Percentiles rank a stretch among this genome's conserved stretches.
These are phyloP conservation scores for Rhizopus sp. DNA, from an alignment of 371 early-diverging fungal species.

Conservation along the genomic window DNA sequence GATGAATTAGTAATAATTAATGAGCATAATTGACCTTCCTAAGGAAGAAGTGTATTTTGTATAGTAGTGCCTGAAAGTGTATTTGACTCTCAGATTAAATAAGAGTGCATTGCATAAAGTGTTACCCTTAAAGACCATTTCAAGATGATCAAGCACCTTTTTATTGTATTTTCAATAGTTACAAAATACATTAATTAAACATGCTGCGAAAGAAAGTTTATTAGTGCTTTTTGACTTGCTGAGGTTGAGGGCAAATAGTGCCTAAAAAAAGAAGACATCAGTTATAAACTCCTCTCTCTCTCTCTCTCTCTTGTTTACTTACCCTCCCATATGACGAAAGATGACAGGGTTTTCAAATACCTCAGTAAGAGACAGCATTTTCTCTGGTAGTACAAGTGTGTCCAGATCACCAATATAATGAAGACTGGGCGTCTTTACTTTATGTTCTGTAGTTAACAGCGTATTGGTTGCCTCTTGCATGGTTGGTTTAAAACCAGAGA, in stretches of 20 bases:
- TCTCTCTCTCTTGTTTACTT: constrained; percentile 4
- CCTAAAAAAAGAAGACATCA: constrained; percentile 6
- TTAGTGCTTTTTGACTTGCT: constrained; percentile 19
- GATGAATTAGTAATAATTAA: too few relatives aligned
- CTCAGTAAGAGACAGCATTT: constrained; percentile 29
- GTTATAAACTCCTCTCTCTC: not conserved
- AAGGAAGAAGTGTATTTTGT: too few relatives aligned
- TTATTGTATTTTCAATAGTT: too few relatives aligned
- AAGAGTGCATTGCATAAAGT: too few relatives aligned
- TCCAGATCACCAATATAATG: constrained; percentile 64
- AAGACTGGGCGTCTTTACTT: constrained; percentile 51
- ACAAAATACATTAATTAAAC: too few relatives aligned
- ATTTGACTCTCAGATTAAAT: too few relatives aligned
- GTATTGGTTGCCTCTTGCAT: constrained; percentile 25
- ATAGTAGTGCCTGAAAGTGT: too few relatives aligned
- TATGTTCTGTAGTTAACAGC: constrained; percentile 7
- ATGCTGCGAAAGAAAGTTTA: constrained; percentile 6
- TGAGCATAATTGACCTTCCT: too few relatives aligned
- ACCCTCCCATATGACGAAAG: constrained; percentile 49
- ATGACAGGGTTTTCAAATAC: constrained; percentile 30
- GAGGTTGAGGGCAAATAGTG: constrained; percentile 24
- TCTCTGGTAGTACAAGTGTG: constrained; percentile 42
- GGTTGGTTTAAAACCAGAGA: constrained; percentile 57
- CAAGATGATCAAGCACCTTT: too few relatives aligned
- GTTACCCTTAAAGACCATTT: too few relatives aligned